A percentile compares a stretch with the other conserved stretches of the same genome.
Conservation (phyloP, 2,329 filamentous ascomycete genomes). For the Pseudogymnoascus pannorum region DNA sequence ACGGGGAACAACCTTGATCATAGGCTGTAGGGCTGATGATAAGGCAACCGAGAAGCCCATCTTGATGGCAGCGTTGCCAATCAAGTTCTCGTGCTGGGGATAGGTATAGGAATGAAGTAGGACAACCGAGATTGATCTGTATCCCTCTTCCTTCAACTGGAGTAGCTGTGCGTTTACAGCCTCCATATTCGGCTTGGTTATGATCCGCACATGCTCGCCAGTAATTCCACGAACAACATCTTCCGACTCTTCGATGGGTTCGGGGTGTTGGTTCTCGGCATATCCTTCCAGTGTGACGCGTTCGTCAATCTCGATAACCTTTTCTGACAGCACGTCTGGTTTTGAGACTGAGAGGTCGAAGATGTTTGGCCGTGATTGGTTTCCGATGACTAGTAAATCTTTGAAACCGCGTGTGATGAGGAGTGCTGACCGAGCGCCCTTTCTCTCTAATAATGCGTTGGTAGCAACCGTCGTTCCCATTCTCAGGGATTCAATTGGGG, state of each 20-base stretch:
- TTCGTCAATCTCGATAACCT: conserved; percentile 64
- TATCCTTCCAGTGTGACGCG: conserved; percentile 66
- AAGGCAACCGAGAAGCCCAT: conserved; percentile 60
- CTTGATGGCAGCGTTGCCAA: conserved; percentile 53
- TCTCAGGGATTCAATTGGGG: conserved; percentile 58
- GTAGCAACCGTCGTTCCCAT: conserved; percentile 74
- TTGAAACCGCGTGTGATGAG: conserved; percentile 66
- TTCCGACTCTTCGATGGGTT: conserved; percentile 42
- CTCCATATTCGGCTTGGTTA: conserved; percentile 45
- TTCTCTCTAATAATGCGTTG: conserved; percentile 66
- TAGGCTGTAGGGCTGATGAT: conserved; percentile 59
- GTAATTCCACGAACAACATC: conserved; percentile 54
- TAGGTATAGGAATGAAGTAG: conserved; percentile 66
- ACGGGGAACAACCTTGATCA: conserved; percentile 63
- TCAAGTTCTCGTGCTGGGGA: conserved; percentile 54
- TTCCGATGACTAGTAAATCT: conserved; percentile 65
- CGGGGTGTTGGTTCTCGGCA: conserved; percentile 62
- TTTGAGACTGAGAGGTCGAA: conserved; percentile 64
- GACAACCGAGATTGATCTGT: conserved; percentile 57
- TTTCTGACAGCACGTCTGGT: conserved; percentile 59
- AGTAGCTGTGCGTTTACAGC: conserved; percentile 37
- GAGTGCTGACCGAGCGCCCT: conserved; percentile 64
- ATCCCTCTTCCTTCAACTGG: conserved; percentile 49
- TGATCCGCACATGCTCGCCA: conserved; percentile 54
- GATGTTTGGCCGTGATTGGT: conserved; percentile 63